Percentiles rank a stretch among this genome's conserved stretches.
Evolutionary conservation across 306 rosid genomes (phyloP).

Genomic region (Lathyrus sativus): DNA sequence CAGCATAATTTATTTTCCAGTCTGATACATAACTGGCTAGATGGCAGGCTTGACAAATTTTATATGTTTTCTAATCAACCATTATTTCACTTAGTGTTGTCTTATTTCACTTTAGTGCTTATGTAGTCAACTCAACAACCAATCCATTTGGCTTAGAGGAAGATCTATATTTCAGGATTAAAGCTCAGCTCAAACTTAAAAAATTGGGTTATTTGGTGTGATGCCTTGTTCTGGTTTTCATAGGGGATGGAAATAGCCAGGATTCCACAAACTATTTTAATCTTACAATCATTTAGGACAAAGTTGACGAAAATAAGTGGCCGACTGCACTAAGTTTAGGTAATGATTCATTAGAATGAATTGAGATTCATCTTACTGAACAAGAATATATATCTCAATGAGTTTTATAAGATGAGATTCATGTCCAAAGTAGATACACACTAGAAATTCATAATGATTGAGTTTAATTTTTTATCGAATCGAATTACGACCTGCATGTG

Average conservation of each 20-base stretch:
- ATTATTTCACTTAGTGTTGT: neutral
- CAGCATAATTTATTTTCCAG: constrained; percentile 1
- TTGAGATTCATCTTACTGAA: neutral
- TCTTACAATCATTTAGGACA: constrained; percentile 7
- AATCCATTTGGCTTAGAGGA: neutral
- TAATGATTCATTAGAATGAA: neutral
- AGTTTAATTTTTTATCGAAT: neutral
- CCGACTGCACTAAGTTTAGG: neutral
- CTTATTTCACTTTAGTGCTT: neutral
- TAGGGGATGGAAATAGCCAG: neutral
- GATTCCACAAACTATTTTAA: constrained; percentile 7
- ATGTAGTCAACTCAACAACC: neutral
- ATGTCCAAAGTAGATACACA: constrained; percentile 6
- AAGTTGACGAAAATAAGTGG: neutral
- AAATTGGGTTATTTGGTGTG: neutral
- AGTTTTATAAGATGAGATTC: neutral
- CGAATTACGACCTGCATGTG: neutral
- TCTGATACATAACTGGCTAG: constrained; percentile 6
- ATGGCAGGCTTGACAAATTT: constrained; percentile 10
- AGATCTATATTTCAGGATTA: neutral
- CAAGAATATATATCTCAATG: neutral
- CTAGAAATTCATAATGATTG: neutral
- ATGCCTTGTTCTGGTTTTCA: constrained; percentile 9
- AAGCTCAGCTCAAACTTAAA: constrained; percentile 2
- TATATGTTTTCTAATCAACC: neutral